Base-by-base conservation (phyloP, 2,329 filamentous ascomycete species). In the Fusarium phyllophilum region DNA sequence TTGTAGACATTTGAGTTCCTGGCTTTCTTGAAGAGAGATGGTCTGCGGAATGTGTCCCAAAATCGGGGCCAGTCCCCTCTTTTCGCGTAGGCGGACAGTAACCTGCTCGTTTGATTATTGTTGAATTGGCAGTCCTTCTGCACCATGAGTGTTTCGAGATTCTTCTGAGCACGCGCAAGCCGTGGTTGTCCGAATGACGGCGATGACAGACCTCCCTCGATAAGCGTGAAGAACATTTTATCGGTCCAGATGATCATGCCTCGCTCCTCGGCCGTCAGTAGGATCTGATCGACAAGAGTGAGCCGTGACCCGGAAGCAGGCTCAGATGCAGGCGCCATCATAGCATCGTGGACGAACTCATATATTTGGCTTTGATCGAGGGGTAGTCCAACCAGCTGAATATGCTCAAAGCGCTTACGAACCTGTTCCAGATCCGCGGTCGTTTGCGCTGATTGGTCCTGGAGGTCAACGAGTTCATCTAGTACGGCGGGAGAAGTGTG, bases 41-140 rank as follows among this genome's bases (percentile, higher is more conserved):
- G 85, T 63, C 86, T 84, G 62, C 86, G 86, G 85, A 91, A 93
- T 15, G 86, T 78, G 26, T 89, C 84, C 90, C 89, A 92, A 76
- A 93, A 89, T 11, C 83, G 82, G 22, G 85, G 79, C 85, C 89
- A 91, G 72, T 90, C 82, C 24, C 79, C 76, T 66, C 84, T 84
- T 26, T 75, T 72, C 10, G 88, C 84, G 70, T 89, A 87, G 3
- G 84, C 82, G 7, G 79, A 74, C 81, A 89, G 81, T 41, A 90
- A 80, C 24, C 80, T 81, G 48, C 82, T 78, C 15, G 84, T 78
- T 54, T 83, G 79, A 33, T 85, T 82, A 29, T 78, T 73, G 56
- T 84, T 83, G n/a, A 84, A 83, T 6, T 82, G 78, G 34, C 82
- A 75, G 20, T 80, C 75, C 8, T 79, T 79, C 54, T 84, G 81